Percentiles rank a stretch among this genome's conserved stretches.
These are phyloP conservation scores for Exophiala oligosperma DNA, from an alignment of 2,329 filamentous ascomycete genomes.

Conservation along the genomic window DNA sequence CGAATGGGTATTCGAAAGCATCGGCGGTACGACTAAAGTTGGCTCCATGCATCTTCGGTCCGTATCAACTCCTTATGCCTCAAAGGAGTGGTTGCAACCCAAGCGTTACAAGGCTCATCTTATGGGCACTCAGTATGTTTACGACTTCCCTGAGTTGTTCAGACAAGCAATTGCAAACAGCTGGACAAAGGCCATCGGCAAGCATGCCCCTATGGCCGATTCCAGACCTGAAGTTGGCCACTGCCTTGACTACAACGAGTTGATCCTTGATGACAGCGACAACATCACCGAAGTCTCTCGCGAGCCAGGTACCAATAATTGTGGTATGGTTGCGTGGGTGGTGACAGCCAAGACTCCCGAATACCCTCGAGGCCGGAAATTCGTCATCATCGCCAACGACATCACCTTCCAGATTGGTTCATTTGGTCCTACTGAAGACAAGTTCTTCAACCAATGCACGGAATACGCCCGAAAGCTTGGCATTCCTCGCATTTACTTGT, in stretches of 20 bases:
- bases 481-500: slow-evolving; percentile 95
- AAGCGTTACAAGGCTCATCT: slow-evolving; percentile 99
- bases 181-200: slow-evolving; percentile 76
- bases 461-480: slow-evolving; percentile 91
- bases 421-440: slow-evolving; percentile 93
- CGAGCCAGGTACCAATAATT: slow-evolving; percentile 90
- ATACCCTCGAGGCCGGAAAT: slow-evolving; percentile 87
- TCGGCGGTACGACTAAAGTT: slow-evolving; percentile 91
- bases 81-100: slow-evolving; percentile 97
- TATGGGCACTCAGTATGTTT: slow-evolving; percentile 99
- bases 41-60: slow-evolving; percentile 92
- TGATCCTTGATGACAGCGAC: slow-evolving; percentile 92
- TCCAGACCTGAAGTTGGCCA: slow-evolving; percentile 84
- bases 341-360: slow-evolving; percentile 93
- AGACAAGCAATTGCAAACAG: slow-evolving; percentile 95
- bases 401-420: slow-evolving; percentile 99
- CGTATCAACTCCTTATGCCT: slow-evolving; percentile 89
- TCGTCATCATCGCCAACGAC: slow-evolving; percentile 97
- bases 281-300: slow-evolving; percentile 90
- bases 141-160: slow-evolving; percentile 99
- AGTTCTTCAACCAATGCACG: slow-evolving; percentile 99
- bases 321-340: slow-evolving; percentile 98
- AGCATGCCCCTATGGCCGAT: slow-evolving; percentile 70
- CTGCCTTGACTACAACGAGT: slow-evolving; percentile 90
- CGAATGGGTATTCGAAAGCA: slow-evolving; percentile 98